Conservation (phyloP, 352 stramenopile species). For the Globisporangium lucens region DNA sequence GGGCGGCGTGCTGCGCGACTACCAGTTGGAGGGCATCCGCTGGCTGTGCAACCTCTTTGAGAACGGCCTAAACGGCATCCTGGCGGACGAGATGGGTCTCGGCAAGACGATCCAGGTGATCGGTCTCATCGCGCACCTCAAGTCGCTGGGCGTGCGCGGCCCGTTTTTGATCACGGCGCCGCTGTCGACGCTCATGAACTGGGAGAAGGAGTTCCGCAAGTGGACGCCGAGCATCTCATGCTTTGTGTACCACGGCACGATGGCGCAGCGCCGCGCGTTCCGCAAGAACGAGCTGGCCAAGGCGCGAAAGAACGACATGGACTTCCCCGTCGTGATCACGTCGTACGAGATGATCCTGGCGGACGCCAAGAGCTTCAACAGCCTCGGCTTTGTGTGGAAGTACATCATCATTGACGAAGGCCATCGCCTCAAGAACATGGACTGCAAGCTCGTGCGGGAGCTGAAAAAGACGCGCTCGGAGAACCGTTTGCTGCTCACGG, state of each 20-base stretch:
- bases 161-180: slow-evolving; percentile 98
- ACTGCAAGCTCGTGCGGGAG: slow-evolving; percentile 93
- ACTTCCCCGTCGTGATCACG: slow-evolving; percentile 87
- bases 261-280: slow-evolving; percentile 40
- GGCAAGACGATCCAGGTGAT: slow-evolving; percentile 93
- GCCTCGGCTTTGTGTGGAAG: slow-evolving; percentile 80
- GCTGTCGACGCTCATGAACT: slow-evolving; percentile 98
- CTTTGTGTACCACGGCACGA: slow-evolving; percentile 96
- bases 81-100: slow-evolving; percentile 88
- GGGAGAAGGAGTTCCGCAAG: slow-evolving; percentile 90
- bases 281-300: slow-evolving; percentile 48
- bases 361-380: slow-evolving; percentile 59
- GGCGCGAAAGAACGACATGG: slow-evolving; percentile 44
- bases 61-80: slow-evolving; percentile 94
- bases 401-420: slow-evolving; percentile 98
- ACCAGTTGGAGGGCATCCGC: slow-evolving; percentile 96
- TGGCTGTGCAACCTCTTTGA: slow-evolving; percentile 98
- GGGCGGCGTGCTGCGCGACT: slow-evolving; percentile 87
- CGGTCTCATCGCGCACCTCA: slow-evolving; percentile 92
- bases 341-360: slow-evolving; percentile 88
- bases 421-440: slow-evolving; percentile 97
- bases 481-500: slow-evolving; percentile 94
- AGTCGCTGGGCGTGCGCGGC: slow-evolving; percentile 84
- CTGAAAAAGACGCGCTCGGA: slow-evolving; percentile 92
- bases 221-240: slow-evolving; percentile 90